Base-by-base conservation (phyloP, 2,329 filamentous ascomycete species). In the Stemphylium beticola region DNA sequence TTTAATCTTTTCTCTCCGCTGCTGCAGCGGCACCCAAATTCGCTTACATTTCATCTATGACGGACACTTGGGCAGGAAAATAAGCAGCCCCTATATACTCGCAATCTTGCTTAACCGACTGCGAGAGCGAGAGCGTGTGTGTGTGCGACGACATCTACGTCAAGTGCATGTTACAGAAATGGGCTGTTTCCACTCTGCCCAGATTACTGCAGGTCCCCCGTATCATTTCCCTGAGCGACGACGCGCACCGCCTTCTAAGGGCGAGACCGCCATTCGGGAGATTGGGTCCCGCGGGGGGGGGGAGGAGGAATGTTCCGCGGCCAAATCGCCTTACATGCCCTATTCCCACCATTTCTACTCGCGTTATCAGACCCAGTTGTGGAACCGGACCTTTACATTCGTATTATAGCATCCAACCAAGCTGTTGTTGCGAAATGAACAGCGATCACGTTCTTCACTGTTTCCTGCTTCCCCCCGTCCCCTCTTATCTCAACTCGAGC, bases 1-100 rank as follows among this genome's bases (percentile, higher is more conserved):
- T 54, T 49, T 57, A 47, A n/a, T 15, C 53, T 42, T 49, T 42
- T 49, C 42, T 55, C 34, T 39, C 41, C 29, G 41, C 41, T 14
- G 36, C 36, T 11, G 24, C 39, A 29, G 47, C 53, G 43, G 47
- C 33, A 45, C 46, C 37, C 5, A n/a, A 24, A 51, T 33, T 47
- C 58, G 49, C 51, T 9, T 18, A 24, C 56, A 57, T 38, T 49
- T 31, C 52, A 42, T 29, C 29, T 14, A 47, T 38, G 36, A 45
- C 46, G 43, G 12, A 33, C 11, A 29, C 14, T 26, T 52, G 26
- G 45, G 40, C 24, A 22, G 33, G 20, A 34, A 29, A 44, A 34
- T 34, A 20, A 18, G 8, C 20, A 20, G 9, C 42, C 31, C 31
- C 42, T 44, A 34, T 44, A 36, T 36, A 22, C 31, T 34, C 31